phyloP scores from a whole-genome alignment of 441 rosid species.

The Cnidoscolus chayamansa region DNA sequence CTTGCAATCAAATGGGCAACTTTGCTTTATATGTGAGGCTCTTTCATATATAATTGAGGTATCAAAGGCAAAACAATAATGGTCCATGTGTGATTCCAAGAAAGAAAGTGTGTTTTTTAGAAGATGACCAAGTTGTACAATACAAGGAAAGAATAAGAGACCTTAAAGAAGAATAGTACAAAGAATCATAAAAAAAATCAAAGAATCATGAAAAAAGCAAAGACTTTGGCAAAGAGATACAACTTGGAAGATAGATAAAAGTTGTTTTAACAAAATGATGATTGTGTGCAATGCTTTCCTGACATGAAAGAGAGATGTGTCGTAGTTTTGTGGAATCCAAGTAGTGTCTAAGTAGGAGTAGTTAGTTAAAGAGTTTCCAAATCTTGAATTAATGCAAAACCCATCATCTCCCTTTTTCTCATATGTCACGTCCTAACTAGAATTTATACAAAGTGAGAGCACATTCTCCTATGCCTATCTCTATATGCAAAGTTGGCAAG shows the following conservation, averaged over 20 bases:
- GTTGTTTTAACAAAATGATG: not conserved
- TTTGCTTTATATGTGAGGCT: too few relatives aligned
- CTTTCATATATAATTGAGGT: too few relatives aligned
- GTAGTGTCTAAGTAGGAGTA: not conserved
- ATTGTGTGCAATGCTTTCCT: not conserved
- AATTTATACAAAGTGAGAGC: not conserved
- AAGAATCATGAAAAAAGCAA: not conserved
- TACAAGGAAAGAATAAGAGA: too few relatives aligned
- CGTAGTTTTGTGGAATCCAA: not conserved
- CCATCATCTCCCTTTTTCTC: not conserved
- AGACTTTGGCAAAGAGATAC: not conserved
- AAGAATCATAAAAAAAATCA: too few relatives aligned
- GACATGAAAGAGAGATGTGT: conserved; percentile 2
- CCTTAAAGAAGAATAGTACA: not conserved
- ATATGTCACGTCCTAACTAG: not conserved
- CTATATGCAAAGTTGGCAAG: not conserved
- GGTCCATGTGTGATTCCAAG: too few relatives aligned
- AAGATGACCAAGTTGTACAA: not conserved
- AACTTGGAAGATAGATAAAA: not conserved
- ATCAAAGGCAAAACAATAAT: too few relatives aligned
- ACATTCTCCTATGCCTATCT: not conserved
- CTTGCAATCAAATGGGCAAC: too few relatives aligned
- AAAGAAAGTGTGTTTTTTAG: not conserved
- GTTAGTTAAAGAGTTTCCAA: not conserved
- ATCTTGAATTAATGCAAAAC: not conserved